phyloP scores from a whole-genome alignment of 305 asterid genomes.

The Rubia peregrina region DNA sequence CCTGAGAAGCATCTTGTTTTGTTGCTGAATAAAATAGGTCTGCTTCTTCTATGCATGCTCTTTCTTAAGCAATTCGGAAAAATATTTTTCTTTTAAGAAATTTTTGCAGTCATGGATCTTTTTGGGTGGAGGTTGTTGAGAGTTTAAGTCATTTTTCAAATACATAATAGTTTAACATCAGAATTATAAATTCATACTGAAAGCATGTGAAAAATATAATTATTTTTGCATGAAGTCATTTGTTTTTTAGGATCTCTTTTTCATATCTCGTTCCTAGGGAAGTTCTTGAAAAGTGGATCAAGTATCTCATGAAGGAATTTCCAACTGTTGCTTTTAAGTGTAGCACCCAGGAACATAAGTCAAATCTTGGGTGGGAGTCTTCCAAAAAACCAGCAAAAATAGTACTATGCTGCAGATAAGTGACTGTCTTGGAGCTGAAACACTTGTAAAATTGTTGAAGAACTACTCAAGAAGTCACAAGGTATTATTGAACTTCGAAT shows the following conservation, averaged over 20 bases:
- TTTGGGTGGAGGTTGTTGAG: neutral
- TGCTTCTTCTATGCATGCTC: conserved; percentile 3
- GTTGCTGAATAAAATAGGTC: conserved; percentile 90
- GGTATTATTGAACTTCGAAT: conserved; percentile 26
- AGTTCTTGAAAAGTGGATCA: conserved; percentile 90
- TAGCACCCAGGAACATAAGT: conserved; percentile 92
- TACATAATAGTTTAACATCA: neutral
- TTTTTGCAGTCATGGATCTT: neutral
- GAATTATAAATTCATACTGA: neutral
- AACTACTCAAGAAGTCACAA: conserved; percentile 87
- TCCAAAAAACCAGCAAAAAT: conserved; percentile 38
- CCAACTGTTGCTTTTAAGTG: conserved; percentile 56
- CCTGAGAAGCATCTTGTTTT: conserved; percentile 71
- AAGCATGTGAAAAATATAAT: neutral
- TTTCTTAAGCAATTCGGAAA: neutral
- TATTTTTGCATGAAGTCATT: neutral
- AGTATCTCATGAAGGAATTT: conserved; percentile 85
- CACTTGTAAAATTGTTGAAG: conserved; percentile 58
- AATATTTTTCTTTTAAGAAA: neutral
- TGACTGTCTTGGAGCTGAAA: conserved; percentile 79
- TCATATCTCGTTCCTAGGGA: conserved; percentile 95
- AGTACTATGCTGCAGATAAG: conserved; percentile 51
- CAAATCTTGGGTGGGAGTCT: conserved; percentile 95
- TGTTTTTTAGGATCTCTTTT: neutral
- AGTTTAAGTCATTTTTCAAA: neutral